Evolutionary conservation across 2,329 filamentous ascomycete genomes (phyloP).

Genomic region (Aschersonia sp.): DNA sequence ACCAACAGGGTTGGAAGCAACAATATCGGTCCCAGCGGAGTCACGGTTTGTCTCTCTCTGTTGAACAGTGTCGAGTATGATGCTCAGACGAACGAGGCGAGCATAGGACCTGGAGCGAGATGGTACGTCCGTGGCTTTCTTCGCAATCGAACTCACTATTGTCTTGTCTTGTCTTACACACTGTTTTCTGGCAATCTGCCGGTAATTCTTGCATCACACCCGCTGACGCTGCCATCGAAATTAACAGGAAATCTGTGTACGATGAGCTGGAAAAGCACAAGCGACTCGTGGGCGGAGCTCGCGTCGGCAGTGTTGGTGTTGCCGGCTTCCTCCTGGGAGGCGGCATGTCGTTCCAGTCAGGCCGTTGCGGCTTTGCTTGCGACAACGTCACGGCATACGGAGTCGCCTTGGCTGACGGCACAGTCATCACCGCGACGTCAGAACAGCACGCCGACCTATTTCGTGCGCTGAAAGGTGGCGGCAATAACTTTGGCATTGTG

Average conservation of each 20-base stretch:
- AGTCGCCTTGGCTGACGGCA: neutral
- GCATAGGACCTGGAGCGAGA: neutral
- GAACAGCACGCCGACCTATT: conserved; percentile 23
- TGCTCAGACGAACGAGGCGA: too few species aligned
- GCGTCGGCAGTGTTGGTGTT: conserved; percentile 1
- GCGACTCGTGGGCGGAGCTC: neutral
- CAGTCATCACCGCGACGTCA: neutral
- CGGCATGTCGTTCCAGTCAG: neutral
- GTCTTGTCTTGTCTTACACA: neutral
- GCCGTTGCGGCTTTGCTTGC: neutral
- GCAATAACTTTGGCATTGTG: conserved; percentile 26
- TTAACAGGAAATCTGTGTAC: neutral
- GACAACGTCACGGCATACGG: neutral
- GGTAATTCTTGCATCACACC: neutral
- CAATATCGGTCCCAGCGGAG: neutral
- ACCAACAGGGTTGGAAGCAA: neutral
- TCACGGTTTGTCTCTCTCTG: neutral
- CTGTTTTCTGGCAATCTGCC: neutral
- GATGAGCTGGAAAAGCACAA: neutral
- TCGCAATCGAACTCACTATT: neutral
- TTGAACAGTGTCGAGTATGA: too few species aligned
- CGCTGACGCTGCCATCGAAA: neutral
- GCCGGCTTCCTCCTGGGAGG: conserved; percentile 2
- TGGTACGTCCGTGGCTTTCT: neutral
- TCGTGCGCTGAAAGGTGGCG: conserved; percentile 28